A percentile compares a stretch with the other conserved stretches of the same genome.
phyloP scores from a whole-genome alignment of 768 basidiomycete genomes.

The Tephrocybe rancida region DNA sequence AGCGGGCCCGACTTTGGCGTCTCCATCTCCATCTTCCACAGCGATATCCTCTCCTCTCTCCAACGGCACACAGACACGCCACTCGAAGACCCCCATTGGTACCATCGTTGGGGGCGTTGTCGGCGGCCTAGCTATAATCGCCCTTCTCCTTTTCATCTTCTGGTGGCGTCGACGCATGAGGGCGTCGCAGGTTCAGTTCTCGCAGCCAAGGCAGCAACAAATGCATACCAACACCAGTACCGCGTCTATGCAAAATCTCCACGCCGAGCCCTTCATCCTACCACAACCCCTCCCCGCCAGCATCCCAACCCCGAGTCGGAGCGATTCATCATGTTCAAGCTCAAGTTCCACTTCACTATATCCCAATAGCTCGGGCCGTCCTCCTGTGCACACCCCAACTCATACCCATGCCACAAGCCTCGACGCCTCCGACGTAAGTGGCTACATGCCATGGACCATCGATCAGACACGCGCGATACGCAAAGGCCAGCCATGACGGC shows the following conservation, averaged over 20 bases:
- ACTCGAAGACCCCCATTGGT: conserved; percentile 5
- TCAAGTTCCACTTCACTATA: background rate
- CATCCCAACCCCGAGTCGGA: too few relatives aligned
- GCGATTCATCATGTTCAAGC: too few relatives aligned
- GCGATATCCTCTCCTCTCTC: background rate
- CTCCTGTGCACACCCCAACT: background rate
- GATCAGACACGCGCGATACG: background rate
- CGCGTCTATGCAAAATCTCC: too few relatives aligned
- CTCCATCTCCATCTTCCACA: too few relatives aligned
- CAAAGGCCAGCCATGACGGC: background rate
- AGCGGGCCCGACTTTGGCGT: background rate
- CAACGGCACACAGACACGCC: background rate
- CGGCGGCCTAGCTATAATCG: conserved; percentile 3
- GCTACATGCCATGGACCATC: background rate
- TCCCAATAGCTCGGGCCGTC: background rate
- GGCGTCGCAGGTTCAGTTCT: too few relatives aligned
- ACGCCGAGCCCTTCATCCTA: too few relatives aligned
- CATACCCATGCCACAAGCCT: background rate
- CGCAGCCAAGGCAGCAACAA: too few relatives aligned
- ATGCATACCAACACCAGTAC: too few relatives aligned
- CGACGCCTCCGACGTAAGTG: conserved; percentile 1
- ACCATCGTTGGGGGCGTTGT: conserved; percentile 14
- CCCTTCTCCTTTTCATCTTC: conserved; percentile 1
- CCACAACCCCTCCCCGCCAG: too few relatives aligned
- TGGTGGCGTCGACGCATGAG: conserved; percentile 1